phyloP scores from a whole-genome alignment of 2,329 filamentous ascomycete genomes.

The Alternaria arbusti region DNA sequence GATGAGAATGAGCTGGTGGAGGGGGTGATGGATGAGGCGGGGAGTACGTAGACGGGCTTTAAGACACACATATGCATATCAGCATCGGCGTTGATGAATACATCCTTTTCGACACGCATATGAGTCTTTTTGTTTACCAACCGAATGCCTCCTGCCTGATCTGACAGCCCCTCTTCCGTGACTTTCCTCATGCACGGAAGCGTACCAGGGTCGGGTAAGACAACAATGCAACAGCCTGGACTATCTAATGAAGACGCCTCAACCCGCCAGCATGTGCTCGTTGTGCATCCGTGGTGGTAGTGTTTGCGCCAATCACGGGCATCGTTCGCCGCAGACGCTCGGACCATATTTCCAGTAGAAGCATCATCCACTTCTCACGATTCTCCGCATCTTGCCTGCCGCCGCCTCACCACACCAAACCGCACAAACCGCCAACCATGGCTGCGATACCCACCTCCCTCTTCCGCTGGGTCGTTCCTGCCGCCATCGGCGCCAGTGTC shows the following conservation, averaged over 20 bases:
- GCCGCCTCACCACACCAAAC: slow-evolving; percentile 26
- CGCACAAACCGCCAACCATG: slow-evolving; percentile 39
- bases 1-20: not conserved
- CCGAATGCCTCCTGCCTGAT: not conserved
- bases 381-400: slow-evolving; percentile 19
- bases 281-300: not conserved
- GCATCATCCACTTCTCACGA: slow-evolving; percentile 20
- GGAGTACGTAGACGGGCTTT: not conserved
- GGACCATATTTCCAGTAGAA: slow-evolving; percentile 7
- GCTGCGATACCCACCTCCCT: slow-evolving; percentile 43
- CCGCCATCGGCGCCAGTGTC: slow-evolving; percentile 70
- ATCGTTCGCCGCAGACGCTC: slow-evolving; percentile 19
- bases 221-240: not conserved
- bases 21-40: not conserved
- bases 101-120: not conserved
- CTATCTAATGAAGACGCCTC: not conserved
- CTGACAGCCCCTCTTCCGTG: not conserved
- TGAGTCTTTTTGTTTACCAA: not conserved
- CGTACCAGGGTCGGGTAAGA: not conserved
- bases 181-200: not conserved
- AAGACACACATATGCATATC: not conserved
- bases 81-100: slow-evolving; percentile 6
- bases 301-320: slow-evolving; percentile 21
- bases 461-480: slow-evolving; percentile 70
- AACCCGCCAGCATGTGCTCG: not conserved